These are phyloP conservation scores for Nematodospora anomalae DNA, from an alignment of 1,139 yeast genomes.

Conservation along the genomic window DNA sequence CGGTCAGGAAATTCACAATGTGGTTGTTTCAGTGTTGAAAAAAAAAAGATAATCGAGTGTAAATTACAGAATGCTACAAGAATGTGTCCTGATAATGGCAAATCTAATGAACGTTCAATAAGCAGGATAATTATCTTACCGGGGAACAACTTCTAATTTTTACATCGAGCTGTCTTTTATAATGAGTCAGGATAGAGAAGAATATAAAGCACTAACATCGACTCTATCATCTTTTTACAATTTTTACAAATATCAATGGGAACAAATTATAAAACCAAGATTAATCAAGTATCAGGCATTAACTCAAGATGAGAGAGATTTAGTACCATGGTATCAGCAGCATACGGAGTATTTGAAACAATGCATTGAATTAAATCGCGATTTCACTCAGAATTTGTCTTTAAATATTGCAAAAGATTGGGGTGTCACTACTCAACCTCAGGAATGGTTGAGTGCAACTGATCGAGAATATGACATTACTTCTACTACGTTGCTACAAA, in stretches of 20 bases:
- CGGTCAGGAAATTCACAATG: too few species aligned
- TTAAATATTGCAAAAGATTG: conserved; percentile 49
- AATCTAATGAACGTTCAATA: too few species aligned
- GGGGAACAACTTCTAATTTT: too few species aligned
- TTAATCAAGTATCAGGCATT: conserved; percentile 31
- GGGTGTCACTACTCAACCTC: conserved; percentile 48
- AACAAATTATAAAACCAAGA: conserved; percentile 37
- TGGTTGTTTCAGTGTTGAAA: not conserved
- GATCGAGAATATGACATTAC: conserved; percentile 60
- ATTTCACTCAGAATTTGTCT: conserved; percentile 51
- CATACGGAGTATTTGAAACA: conserved; percentile 46
- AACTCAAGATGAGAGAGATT: conserved; percentile 36
- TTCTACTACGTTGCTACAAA: conserved; percentile 59
- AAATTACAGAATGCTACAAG: too few species aligned
- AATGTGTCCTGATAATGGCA: too few species aligned
- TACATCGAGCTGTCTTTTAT: too few species aligned
- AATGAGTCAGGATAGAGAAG: conserved; percentile 28
- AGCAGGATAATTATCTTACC: too few species aligned
- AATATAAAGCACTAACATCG: conserved; percentile 38
- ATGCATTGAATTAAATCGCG: conserved; percentile 50
- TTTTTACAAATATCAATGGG: conserved; percentile 36
- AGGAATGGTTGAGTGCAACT: conserved; percentile 47
- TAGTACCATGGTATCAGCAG: conserved; percentile 53
- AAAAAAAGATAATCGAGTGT: not conserved
- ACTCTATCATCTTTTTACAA: conserved; percentile 39